Conservation (phyloP, 2,329 filamentous ascomycete genomes). For the Penicillium decumbens region DNA sequence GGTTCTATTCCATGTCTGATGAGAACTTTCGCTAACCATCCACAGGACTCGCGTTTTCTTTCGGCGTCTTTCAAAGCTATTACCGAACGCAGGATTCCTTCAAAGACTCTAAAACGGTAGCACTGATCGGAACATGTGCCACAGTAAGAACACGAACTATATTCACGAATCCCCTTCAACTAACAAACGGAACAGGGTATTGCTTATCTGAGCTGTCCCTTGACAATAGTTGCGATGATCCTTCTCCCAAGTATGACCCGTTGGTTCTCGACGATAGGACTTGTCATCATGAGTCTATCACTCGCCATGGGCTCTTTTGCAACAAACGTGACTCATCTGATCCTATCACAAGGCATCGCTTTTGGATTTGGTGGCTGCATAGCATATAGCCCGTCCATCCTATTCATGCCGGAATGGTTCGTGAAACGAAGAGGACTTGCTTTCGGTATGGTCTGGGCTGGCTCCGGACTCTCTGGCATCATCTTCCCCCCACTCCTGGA, state of each 20-base stretch:
- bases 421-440: conserved; percentile 44
- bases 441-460: conserved; percentile 45
- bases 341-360: conserved; percentile 26
- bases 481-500: conserved; percentile 46
- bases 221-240: conserved; percentile 20
- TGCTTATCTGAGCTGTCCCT: conserved; percentile 24
- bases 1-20: conserved; percentile 2
- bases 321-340: conserved; percentile 20
- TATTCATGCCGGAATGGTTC: conserved; percentile 51
- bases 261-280: conserved; percentile 21
- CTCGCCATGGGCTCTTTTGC: conserved; percentile 26
- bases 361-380: conserved; percentile 48
- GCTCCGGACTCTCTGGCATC: conserved; percentile 39
- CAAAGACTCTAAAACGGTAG: conserved; percentile 23
- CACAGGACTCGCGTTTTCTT: conserved; percentile 23
- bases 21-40: neutral
- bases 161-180: neutral
- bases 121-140: conserved; percentile 33
- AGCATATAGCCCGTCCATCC: conserved; percentile 46
- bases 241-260: conserved; percentile 17
- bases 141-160: conserved; percentile 12
- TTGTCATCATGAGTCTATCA: conserved; percentile 23
- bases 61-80: conserved; percentile 35
- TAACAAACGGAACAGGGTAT: conserved; percentile 15
- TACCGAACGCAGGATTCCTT: conserved; percentile 27